Conservation (phyloP, 1,284 basidiomycete species). For the Heimioporus retisporus region DNA sequence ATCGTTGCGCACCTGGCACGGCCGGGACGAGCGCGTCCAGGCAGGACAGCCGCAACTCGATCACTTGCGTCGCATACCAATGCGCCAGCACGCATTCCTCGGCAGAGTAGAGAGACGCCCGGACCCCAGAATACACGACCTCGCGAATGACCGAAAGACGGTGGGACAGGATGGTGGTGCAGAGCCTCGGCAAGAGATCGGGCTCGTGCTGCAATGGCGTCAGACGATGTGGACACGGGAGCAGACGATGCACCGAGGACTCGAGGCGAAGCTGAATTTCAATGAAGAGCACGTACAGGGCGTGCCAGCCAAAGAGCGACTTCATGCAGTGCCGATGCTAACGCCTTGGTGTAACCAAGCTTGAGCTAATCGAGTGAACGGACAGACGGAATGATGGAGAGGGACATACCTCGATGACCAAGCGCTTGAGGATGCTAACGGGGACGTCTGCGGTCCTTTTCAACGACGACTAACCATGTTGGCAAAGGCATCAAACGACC, state of each 20-base stretch:
- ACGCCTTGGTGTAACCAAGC: constrained; percentile 63
- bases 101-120: constrained; percentile 76
- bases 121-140: constrained; percentile 79
- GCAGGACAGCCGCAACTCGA: constrained; percentile 63
- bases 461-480: constrained; percentile 51
- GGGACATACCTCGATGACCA: constrained; percentile 60
- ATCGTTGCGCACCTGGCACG: constrained; percentile 46
- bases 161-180: constrained; percentile 62
- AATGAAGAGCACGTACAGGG: constrained; percentile 59
- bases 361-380: constrained; percentile 55
- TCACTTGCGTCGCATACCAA: constrained; percentile 72
- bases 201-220: constrained; percentile 27
- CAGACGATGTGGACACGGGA: constrained; percentile 2
- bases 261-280: constrained; percentile 49
- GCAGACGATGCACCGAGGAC: constrained; percentile 41
- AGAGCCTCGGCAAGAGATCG: constrained; percentile 52
- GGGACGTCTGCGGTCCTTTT: constrained; percentile 44
- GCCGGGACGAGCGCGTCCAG: constrained; percentile 59
- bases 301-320: constrained; percentile 71
- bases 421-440: constrained; percentile 61
- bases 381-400: constrained; percentile 16
- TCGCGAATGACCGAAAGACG: constrained; percentile 72
- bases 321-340: constrained; percentile 71
- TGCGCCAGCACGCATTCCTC: constrained; percentile 80
- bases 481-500: constrained; percentile 58